Base-by-base conservation (phyloP, 2,329 filamentous ascomycete genomes). In the Paraphoma sp. region DNA sequence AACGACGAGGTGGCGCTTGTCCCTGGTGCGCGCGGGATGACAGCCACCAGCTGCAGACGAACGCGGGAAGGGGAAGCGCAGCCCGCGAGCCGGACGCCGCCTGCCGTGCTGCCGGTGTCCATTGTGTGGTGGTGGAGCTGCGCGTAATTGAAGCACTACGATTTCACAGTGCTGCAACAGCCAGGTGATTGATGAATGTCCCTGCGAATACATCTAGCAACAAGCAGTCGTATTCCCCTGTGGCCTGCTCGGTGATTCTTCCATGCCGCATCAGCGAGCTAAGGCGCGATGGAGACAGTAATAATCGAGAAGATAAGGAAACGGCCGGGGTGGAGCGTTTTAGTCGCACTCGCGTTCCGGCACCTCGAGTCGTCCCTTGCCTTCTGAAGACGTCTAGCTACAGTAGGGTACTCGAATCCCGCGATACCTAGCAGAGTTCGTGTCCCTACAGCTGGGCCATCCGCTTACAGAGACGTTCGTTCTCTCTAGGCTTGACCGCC, bases 1-100 rank as follows among this genome's bases (percentile, higher is more conserved):
- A 30, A 44, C 28, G 23, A 45, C 30, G 38, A n/a, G n/a, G n/a
- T 40, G 41, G 44, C 54, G 46, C 46, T 41, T 48, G 54, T 54
- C 28, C 48, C 44, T 51, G 28, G 29, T 40, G 30, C 11, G 40
- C 51, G 50, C 43, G 58, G 55, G 51, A 53, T 48, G 36, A 43
- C 57, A 55, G 44, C 45, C 52, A 48, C 47, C 18, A 28, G 28
- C 36, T 2, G 31, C 33, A 41, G 30, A 18, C 33, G 43, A 30
- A 40, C 45, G 53, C 45, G 54, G 50, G 54, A 50, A 17, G 12
- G 33, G 16, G 18, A 30, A n/a, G 2, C 23, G 23, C 48, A 42
- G 42, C 41, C 45, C 54, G 31, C 40, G 33, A 14, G 45, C 45
- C 46, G 31, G 46, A 30, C 57, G 53, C 50, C 44, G 53, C 46